A percentile compares a stretch with the other conserved stretches of the same genome.
Evolutionary conservation across 208 protist genomes (phyloP).

Genomic region (Trypanosoma congolense): DNA sequence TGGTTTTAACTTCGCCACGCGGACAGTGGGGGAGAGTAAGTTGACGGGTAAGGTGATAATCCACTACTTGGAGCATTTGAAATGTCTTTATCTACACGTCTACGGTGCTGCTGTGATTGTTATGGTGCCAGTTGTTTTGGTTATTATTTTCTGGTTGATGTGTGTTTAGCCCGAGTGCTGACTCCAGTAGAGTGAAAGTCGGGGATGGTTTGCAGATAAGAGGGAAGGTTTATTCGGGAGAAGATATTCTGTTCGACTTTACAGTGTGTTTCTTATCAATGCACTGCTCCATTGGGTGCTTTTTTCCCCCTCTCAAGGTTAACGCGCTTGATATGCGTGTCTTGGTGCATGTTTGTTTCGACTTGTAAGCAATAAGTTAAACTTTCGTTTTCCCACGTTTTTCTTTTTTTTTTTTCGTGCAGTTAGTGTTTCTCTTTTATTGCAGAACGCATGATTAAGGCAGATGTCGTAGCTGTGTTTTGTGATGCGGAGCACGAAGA

Average conservation of each 20-base stretch:
- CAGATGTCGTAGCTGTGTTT: slow-evolving; percentile 28
- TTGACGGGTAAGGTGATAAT: slow-evolving; percentile 86
- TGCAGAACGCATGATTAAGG: slow-evolving; percentile 13
- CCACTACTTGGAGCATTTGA: slow-evolving; percentile 79
- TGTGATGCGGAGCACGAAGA: slow-evolving; percentile 15
- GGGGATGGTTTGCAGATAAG: no score
- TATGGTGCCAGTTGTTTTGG: slow-evolving; percentile 19
- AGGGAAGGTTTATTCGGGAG: no score
- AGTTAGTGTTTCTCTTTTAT: no score
- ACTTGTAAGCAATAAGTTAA: not conserved
- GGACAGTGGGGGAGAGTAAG: slow-evolving; percentile 80
- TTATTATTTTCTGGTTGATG: slow-evolving; percentile 16
- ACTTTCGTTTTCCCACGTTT: not conserved
- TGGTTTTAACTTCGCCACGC: slow-evolving; percentile 77
- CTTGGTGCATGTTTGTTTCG: not conserved
- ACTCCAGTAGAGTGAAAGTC: no score
- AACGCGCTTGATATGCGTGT: not conserved
- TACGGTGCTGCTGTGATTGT: slow-evolving; percentile 42
- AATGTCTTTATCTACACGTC: slow-evolving; percentile 64
- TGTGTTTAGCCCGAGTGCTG: no score
- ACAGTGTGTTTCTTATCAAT: no score
- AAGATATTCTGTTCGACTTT: no score
- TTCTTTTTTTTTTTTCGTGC: slow-evolving; percentile 14
- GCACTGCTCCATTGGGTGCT: no score
- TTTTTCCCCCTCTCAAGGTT: no score